These are phyloP conservation scores for Fusarium humuli DNA, from an alignment of 2,329 filamentous ascomycete species.

Conservation along the genomic window DNA sequence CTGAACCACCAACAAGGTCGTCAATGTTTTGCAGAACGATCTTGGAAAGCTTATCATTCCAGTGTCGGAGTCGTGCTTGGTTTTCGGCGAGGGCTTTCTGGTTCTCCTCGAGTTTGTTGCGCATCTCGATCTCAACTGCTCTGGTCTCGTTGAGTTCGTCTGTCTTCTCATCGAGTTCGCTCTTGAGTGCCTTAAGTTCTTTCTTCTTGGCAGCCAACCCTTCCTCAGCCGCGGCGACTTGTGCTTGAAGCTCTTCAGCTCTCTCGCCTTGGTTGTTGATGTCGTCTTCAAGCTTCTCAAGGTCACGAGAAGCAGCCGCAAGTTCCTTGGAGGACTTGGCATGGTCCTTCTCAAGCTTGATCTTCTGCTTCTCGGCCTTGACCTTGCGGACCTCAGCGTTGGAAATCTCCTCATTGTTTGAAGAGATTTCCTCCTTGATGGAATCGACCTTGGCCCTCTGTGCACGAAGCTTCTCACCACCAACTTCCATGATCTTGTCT, in stretches of 20 bases:
- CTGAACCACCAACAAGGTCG: conserved; percentile 65
- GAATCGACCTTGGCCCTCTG: conserved; percentile 93
- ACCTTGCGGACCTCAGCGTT: conserved; percentile 87
- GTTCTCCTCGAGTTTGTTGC: conserved; percentile 96
- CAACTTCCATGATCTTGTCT: conserved; percentile 98
- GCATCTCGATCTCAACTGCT: conserved; percentile 95
- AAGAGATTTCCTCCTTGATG: conserved; percentile 85
- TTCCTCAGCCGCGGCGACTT: conserved; percentile 85
- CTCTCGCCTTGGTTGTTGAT: conserved; percentile 80
- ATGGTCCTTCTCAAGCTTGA: conserved; percentile 87
- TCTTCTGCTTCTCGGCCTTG: conserved; percentile 92
- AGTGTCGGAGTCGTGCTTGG: conserved; percentile 84
- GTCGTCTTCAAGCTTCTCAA: conserved; percentile 82
- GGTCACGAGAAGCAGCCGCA: conserved; percentile 75
- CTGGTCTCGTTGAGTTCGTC: conserved; percentile 88
- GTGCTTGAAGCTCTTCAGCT: conserved; percentile 76
- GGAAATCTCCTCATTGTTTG: conserved; percentile 83
- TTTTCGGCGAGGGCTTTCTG: conserved; percentile 90
- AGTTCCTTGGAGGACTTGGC: conserved; percentile 84
- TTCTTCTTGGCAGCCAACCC: conserved; percentile 82
- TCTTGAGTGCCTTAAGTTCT: conserved; percentile 82
- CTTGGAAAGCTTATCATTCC: conserved; percentile 90
- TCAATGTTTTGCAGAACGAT: conserved; percentile 84
- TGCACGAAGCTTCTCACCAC: conserved; percentile 89
- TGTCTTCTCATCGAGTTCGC: conserved; percentile 86